Percentiles rank a stretch among this genome's conserved stretches.
phyloP scores from a whole-genome alignment of 148 eudicot species.

The Amaranthus palmeri region DNA sequence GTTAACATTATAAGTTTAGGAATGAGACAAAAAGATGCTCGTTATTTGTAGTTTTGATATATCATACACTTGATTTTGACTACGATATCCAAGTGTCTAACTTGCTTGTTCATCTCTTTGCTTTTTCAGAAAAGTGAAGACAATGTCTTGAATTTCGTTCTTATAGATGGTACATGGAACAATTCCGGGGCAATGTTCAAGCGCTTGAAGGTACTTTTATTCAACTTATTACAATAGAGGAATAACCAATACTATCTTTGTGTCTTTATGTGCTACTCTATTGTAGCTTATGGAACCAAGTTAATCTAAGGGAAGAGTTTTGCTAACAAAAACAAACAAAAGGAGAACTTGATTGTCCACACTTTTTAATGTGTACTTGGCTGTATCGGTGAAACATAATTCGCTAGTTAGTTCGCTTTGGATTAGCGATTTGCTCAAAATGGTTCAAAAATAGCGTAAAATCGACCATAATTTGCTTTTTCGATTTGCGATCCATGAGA shows the following conservation, averaged over 20 bases:
- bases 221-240: background rate
- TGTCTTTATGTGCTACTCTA: no score
- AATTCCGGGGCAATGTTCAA: slow-evolving; percentile 89
- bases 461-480: no score
- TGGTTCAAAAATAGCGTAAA: no score
- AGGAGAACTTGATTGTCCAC: background rate
- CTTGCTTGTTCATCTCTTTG: background rate
- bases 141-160: slow-evolving; percentile 52
- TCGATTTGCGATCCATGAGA: no score
- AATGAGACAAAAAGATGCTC: background rate
- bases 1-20: no score
- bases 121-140: slow-evolving; percentile 36
- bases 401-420: no score
- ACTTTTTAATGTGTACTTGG: background rate
- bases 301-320: no score
- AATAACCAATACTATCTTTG: background rate
- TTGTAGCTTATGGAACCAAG: no score
- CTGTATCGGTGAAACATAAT: background rate
- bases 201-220: slow-evolving; percentile 63
- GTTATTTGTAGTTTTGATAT: background rate
- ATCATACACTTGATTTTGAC: background rate
- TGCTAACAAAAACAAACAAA: no score
- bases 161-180: slow-evolving; percentile 97
- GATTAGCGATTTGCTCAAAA: no score
- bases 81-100: background rate